Evolutionary conservation across 352 stramenopile species (phyloP), one percentile per base, ranked within the genome.

Genomic region (Halophytophthora batemanensis): DNA sequence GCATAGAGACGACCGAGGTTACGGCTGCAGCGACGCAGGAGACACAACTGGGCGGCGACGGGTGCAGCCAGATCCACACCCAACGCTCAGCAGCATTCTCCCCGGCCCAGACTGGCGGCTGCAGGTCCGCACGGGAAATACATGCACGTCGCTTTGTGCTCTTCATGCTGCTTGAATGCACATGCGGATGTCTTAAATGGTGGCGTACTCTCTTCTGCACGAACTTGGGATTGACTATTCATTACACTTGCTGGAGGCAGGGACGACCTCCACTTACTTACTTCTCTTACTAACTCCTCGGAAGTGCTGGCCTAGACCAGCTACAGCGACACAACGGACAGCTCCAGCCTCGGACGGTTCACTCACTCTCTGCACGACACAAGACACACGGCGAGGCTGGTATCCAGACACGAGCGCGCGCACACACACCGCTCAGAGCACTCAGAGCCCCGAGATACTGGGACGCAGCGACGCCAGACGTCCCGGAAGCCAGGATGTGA

Each of bases 401-500:
- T 45, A 64, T 33, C 46, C 34, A 12, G 53, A 49, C 50, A 53
- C 15, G 23, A 17, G 17, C n/a, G n/a, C n/a, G 13, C 45, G 33
- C 47, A 47, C 39, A 64, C 23, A 54, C 48, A 46, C 3, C 17
- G 5, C 51, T 44, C 17, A n/a, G 15, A 19, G 38, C 25, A 19
- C 39, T 67, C 28, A 71, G 53, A 47, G 59, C 17, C 56, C 53
- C 13, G 43, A 38, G 29, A 66, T 38, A 28, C 46, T 61, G 5
- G 56, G 52, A 36, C 59, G 63, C 34, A 68, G 54, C 41, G 63
- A 67, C 22, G 49, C 63, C 10, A 70, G 45, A 2, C 57, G 40
- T 34, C 53, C 43, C 15, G 66, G 61, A 38, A 82, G 46, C 68
- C 66, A 71, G 28, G 74, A 71, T 21, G 59, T 52, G 29, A 78